A percentile compares a stretch with the other conserved stretches of the same genome.
phyloP scores from a whole-genome alignment of 2,329 filamentous ascomycete species.

The Ophiocordyceps sinensis region DNA sequence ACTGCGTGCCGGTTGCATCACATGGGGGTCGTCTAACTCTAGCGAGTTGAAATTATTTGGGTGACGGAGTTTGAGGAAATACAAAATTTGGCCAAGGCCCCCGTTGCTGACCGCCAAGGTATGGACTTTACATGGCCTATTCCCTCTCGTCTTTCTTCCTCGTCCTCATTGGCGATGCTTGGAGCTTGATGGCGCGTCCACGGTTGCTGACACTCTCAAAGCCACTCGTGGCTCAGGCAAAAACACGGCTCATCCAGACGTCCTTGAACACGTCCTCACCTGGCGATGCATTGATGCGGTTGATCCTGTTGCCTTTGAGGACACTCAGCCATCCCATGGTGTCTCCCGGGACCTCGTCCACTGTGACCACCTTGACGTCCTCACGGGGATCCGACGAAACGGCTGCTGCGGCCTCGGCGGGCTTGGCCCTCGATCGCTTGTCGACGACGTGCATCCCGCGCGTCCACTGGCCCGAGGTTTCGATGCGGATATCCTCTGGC shows the following conservation, averaged over 20 bases:
- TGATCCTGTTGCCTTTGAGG: constrained; percentile 64
- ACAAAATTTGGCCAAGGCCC: neutral
- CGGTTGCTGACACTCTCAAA: constrained; percentile 5
- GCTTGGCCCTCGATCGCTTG: constrained; percentile 44
- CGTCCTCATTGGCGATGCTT: neutral
- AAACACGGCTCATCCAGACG: constrained; percentile 50
- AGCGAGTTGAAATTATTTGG: neutral
- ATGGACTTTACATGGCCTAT: neutral
- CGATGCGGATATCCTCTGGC: constrained; percentile 73
- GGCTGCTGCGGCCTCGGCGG: constrained; percentile 25
- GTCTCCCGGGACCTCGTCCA: constrained; percentile 52
- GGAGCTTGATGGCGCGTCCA: neutral
- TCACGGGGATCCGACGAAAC: constrained; percentile 26
- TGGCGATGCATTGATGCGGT: constrained; percentile 56
- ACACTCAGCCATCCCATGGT: constrained; percentile 60
- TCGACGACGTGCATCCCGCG: constrained; percentile 82
- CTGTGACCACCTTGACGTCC: constrained; percentile 21
- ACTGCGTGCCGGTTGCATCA: neutral
- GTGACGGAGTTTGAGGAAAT: constrained; percentile 4
- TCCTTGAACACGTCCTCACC: constrained; percentile 53
- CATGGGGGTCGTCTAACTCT: neutral
- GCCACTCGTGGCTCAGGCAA: constrained; percentile 23
- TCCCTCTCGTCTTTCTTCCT: neutral
- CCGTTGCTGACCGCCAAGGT: neutral
- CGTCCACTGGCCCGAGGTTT: constrained; percentile 89